A percentile compares a stretch with the other conserved stretches of the same genome.
phyloP scores from a whole-genome alignment of 495 filamentous ascomycete genomes.

The Bacidia rubella region DNA sequence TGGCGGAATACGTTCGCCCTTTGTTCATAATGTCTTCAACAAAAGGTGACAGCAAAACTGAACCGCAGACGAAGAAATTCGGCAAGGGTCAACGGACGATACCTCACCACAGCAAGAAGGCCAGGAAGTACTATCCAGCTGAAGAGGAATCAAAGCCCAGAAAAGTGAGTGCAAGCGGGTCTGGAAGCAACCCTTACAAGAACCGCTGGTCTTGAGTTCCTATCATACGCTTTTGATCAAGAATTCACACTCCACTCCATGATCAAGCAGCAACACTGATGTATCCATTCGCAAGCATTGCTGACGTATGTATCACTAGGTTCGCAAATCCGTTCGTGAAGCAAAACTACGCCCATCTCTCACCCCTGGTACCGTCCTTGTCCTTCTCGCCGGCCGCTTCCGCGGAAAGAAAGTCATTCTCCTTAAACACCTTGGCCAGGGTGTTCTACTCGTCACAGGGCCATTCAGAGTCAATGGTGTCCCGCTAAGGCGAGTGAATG shows the following conservation, averaged over 20 bases:
- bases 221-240: not conserved
- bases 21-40: conserved; percentile 16
- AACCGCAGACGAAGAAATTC: conserved; percentile 73
- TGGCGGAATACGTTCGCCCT: not conserved
- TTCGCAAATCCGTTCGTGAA: conserved; percentile 84
- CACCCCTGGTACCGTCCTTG: conserved; percentile 84
- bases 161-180: conserved; percentile 81
- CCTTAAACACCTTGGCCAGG: conserved; percentile 90
- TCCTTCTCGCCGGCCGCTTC: conserved; percentile 98
- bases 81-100: conserved; percentile 91
- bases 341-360: conserved; percentile 75
- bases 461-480: conserved; percentile 99
- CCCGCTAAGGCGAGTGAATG: conserved; percentile 92
- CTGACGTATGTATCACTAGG: conserved; percentile 34
- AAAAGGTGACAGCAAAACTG: conserved; percentile 12
- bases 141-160: conserved; percentile 82
- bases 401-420: conserved; percentile 99
- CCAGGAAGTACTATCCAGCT: conserved; percentile 98
- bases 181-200: too few species aligned
- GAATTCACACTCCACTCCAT: not conserved
- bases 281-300: not conserved
- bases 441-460: conserved; percentile 95
- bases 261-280: not conserved
- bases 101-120: conserved; percentile 73
- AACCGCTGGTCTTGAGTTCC: too few species aligned